Conservation (phyloP, 106 monocot genomes). For the Dendrobium chrysotoxum region DNA sequence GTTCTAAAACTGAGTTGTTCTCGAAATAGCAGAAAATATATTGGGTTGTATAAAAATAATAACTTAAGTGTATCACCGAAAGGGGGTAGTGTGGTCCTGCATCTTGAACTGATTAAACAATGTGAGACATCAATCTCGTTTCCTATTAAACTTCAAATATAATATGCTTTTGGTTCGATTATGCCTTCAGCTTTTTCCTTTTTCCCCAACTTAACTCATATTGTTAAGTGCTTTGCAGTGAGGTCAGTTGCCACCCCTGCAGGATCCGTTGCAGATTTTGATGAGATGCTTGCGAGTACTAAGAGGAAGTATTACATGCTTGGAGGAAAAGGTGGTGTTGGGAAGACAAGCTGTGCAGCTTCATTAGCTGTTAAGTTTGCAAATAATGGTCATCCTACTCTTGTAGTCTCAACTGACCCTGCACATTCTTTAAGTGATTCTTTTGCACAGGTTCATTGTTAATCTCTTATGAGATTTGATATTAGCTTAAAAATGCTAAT, state of each 20-base stretch:
- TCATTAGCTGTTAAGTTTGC: slow-evolving; percentile 97
- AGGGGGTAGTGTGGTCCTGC: too few species aligned
- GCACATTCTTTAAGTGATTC: slow-evolving; percentile 99
- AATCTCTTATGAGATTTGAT: background rate
- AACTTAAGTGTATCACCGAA: too few species aligned
- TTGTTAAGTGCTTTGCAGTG: slow-evolving; percentile 31
- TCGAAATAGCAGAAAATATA: too few species aligned
- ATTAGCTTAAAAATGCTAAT: background rate
- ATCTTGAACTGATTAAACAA: background rate
- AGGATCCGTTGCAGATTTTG: slow-evolving; percentile 58
- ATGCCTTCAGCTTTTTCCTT: background rate
- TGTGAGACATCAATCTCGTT: background rate
- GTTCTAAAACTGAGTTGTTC: too few species aligned
- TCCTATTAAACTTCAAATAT: background rate
- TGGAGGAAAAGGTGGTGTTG: slow-evolving; percentile 97
- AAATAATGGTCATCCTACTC: slow-evolving; percentile 85
- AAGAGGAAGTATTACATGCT: slow-evolving; percentile 90
- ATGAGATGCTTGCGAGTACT: slow-evolving; percentile 79
- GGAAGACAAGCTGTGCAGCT: slow-evolving; percentile 96
- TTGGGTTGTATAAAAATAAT: too few species aligned
- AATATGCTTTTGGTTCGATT: background rate
- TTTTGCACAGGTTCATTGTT: slow-evolving; percentile 65
- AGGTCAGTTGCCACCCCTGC: slow-evolving; percentile 48
- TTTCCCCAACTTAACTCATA: background rate
- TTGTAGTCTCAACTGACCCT: slow-evolving; percentile 95